Evolutionary conservation across 176 grass and related monocot genomes (phyloP).

Genomic region (Eremochloa ophiuroides): DNA sequence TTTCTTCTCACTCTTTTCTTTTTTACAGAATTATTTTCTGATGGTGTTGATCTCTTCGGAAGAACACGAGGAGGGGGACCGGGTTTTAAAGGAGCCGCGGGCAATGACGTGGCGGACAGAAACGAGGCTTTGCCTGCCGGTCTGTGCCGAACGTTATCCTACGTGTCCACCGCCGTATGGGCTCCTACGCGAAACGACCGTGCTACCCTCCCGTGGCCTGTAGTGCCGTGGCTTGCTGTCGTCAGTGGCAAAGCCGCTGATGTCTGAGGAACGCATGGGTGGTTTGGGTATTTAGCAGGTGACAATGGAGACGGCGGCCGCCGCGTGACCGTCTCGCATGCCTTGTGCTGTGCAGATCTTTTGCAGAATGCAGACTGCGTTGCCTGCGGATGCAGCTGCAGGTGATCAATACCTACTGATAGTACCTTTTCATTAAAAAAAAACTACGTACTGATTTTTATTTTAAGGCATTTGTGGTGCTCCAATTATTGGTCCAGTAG

Average conservation of each 20-base stretch:
- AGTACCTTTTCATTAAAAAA: too few species aligned
- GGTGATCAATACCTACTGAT: not conserved
- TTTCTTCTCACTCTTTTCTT: not conserved
- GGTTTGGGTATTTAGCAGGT: not conserved
- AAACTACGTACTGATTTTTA: too few species aligned
- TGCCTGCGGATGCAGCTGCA: too few species aligned
- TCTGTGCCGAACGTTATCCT: not conserved
- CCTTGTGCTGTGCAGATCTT: not conserved
- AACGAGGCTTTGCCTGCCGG: not conserved
- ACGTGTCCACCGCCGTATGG: not conserved
- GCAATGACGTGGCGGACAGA: slow-evolving; percentile 15
- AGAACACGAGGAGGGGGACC: slow-evolving; percentile 8
- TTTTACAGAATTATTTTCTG: not conserved
- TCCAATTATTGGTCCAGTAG: not conserved
- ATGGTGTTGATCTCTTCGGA: not conserved
- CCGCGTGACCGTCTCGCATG: not conserved
- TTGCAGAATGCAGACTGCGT: not conserved
- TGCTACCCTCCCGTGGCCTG: not conserved
- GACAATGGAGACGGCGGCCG: not conserved
- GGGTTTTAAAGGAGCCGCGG: slow-evolving; percentile 34
- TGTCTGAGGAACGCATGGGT: not conserved
- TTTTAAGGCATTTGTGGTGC: not conserved
- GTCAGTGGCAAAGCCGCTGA: not conserved
- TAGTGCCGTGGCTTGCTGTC: not conserved
- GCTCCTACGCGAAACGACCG: not conserved